A percentile compares a stretch with the other conserved stretches of the same genome.
phyloP scores from a whole-genome alignment of 352 stramenopile species.

The Phytopythium oedochilum region DNA sequence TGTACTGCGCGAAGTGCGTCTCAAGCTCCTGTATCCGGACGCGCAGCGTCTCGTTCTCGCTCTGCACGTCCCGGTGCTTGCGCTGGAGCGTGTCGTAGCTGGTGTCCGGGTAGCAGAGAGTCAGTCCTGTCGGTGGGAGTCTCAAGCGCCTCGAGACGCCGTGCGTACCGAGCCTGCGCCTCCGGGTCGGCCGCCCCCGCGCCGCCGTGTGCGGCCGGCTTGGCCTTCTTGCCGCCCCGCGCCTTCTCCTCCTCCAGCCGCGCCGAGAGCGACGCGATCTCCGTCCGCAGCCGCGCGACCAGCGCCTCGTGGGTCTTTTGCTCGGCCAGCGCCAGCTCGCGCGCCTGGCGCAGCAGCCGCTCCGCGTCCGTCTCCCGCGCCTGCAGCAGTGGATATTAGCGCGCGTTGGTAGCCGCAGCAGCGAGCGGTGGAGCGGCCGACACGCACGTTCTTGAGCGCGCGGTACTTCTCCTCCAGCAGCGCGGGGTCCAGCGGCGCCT shows the following conservation, averaged over 20 bases:
- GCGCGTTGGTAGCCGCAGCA: no score
- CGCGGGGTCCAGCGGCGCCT: conserved; percentile 7
- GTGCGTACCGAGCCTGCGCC: neutral
- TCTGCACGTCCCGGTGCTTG: conserved; percentile 18
- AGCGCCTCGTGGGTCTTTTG: conserved; percentile 72
- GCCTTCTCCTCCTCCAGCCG: conserved; percentile 47
- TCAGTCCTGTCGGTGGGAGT: no score
- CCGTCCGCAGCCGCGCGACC: conserved; percentile 61
- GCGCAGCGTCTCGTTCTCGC: conserved; percentile 32
- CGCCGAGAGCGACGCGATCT: conserved; percentile 53
- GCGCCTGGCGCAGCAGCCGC: conserved; percentile 56
- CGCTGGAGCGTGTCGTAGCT: conserved; percentile 30
- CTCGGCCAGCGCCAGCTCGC: conserved; percentile 49
- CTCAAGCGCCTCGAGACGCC: no score
- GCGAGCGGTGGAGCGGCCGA: no score
- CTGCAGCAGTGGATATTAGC: no score
- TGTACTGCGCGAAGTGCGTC: conserved; percentile 42
- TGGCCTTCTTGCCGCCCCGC: conserved; percentile 20
- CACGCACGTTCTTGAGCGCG: conserved; percentile 32
- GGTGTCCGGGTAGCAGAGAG: no score
- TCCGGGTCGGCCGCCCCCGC: neutral
- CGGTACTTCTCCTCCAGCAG: conserved; percentile 41
- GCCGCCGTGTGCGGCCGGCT: conserved; percentile 35
- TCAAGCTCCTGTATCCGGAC: conserved; percentile 52
- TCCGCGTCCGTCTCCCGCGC: conserved; percentile 64